Percentiles rank a stretch among this genome's conserved stretches.
phyloP scores from a whole-genome alignment of 2,329 filamentous ascomycete species.

The Chrysosporium queenslandicum region DNA sequence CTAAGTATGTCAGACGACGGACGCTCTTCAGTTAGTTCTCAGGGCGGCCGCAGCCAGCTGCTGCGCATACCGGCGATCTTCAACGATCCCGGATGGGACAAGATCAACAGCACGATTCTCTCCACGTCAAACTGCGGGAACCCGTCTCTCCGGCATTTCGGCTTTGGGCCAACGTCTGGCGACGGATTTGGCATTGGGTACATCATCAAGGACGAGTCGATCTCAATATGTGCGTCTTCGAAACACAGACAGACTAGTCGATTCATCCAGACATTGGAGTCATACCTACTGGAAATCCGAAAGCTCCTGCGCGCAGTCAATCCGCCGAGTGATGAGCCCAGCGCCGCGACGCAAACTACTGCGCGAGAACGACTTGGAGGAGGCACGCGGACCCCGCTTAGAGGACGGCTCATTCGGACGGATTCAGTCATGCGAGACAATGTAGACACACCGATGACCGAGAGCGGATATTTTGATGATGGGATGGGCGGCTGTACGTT shows the following conservation, averaged over 20 bases:
- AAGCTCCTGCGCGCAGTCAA: conserved; percentile 65
- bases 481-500: conserved; percentile 86
- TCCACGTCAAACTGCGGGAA: conserved; percentile 99
- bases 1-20: conserved; percentile 38
- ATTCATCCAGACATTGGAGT: conserved; percentile 80
- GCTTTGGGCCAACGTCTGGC: conserved; percentile 86
- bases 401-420: conserved; percentile 61
- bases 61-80: conserved; percentile 63
- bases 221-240: conserved; percentile 83
- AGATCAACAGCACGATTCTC: conserved; percentile 84
- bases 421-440: conserved; percentile 36
- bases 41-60: conserved; percentile 33
- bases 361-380: neutral
- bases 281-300: conserved; percentile 81
- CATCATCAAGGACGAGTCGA: conserved; percentile 90
- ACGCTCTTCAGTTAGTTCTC: conserved; percentile 41
- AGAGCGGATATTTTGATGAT: conserved; percentile 54
- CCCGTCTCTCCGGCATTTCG: conserved; percentile 86
- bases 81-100: conserved; percentile 83
- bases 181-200: conserved; percentile 97
- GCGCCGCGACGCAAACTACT: conserved; percentile 55
- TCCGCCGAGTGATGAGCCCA: conserved; percentile 30
- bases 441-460: conserved; percentile 40
- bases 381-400: conserved; percentile 17
- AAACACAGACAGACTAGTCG: conserved; percentile 90